Evolutionary conservation across 2,329 filamentous ascomycete species (phyloP), one percentile per base, ranked within the genome.

Genomic region (Didymella arachidicola): DNA sequence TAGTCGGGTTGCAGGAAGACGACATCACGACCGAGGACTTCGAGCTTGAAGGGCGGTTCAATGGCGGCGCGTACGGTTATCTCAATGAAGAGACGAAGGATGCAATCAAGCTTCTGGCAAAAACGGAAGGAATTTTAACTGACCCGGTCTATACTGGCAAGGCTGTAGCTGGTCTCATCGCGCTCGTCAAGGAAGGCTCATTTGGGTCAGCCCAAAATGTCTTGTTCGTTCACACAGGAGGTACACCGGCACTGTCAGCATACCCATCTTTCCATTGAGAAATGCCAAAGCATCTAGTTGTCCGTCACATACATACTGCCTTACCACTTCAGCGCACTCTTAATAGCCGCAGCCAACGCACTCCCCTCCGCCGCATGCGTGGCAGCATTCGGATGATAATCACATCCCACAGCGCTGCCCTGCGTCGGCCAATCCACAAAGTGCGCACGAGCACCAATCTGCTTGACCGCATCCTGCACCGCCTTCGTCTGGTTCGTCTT

Each of bases 361-460:
- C 67, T 67, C 1, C 61, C 62, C 60, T 81, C 72, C 0, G 56
- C 45, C 2, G 70, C 72, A 43, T 80, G 70, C 4, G 79, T 80
- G 5, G 70, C 73, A 7, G 75, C 72, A 57, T 76, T 80, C 1
- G 79, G 79, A 56, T 80, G 79, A 44, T 79, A 80, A 59, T 80
- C 79, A 53, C 79, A 80, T 0, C 76, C 78, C 7, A 78, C 73
- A n/a, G 77, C 77, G 5, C 72, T 63, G 5, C 69, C 78, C 60
- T 81, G 79, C 4, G 68, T 67, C 0, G 79, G 78, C 69, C 78
- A 81, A 58, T 80, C 75, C 5, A 81, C 77, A 58, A 81, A 71
- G 53, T 79, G 67, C 18, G 72, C 69, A 43, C 72, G 73, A 2
- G 68, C 64, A 16, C 70, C 69, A 16, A 81, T 58, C 59, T 69